phyloP scores from a whole-genome alignment of 108 stramenopile genomes.

The Pseudonitzschia multistriata region DNA sequence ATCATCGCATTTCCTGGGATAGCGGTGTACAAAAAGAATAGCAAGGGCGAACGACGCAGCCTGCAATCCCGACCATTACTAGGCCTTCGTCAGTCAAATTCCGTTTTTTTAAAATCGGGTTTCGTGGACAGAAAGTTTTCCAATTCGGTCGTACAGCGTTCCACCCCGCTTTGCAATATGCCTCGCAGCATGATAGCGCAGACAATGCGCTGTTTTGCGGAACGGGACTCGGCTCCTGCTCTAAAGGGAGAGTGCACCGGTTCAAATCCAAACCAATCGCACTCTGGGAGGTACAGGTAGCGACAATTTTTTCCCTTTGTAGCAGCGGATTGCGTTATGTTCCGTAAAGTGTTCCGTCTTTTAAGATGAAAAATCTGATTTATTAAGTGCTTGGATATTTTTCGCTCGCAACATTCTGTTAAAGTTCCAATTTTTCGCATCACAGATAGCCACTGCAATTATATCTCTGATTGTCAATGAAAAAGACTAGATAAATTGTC shows the following conservation, averaged over 20 bases:
- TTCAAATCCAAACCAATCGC: slow-evolving; percentile 2
- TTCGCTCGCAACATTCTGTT: too few species aligned
- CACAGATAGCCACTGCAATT: too few species aligned
- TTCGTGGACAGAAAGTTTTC: slow-evolving; percentile 11
- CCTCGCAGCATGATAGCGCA: not conserved
- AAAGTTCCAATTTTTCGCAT: too few species aligned
- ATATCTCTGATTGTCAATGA: too few species aligned
- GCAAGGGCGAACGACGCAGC: too few species aligned
- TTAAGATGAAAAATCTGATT: too few species aligned
- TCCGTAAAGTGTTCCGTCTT: too few species aligned
- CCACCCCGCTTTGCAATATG: not conserved
- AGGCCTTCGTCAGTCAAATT: slow-evolving; percentile 7
- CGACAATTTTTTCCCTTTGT: slow-evolving; percentile 6
- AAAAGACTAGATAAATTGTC: too few species aligned
- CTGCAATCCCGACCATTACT: slow-evolving; percentile 4
- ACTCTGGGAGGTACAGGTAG: slow-evolving; percentile 10
- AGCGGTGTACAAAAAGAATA: too few species aligned
- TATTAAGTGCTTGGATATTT: too few species aligned
- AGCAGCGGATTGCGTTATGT: too few species aligned
- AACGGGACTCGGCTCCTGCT: slow-evolving; percentile 7
- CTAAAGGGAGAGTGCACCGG: slow-evolving; percentile 6
- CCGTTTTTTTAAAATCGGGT: not conserved
- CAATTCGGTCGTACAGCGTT: slow-evolving; percentile 9
- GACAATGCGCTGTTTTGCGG: slow-evolving; percentile 7
- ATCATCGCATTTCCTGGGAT: too few species aligned